Conservation (phyloP, 345 rosid species). For the Kernera saxatilis region DNA sequence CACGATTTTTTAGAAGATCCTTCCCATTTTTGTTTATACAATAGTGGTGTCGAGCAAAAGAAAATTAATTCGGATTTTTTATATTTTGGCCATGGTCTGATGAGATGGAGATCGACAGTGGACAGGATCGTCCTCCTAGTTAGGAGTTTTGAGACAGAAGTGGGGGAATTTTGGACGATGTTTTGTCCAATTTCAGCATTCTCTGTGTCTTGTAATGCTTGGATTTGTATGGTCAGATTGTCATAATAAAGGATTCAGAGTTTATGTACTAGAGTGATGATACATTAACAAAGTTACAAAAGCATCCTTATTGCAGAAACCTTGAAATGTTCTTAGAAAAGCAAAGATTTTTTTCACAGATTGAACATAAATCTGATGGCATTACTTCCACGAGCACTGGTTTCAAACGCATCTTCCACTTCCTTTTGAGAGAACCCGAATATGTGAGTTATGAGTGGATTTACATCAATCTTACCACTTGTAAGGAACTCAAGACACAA, state of each 20-base stretch:
- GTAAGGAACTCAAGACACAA: constrained; percentile 67
- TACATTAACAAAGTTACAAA: not conserved
- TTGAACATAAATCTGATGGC: constrained; percentile 95
- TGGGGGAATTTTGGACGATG: constrained; percentile 9
- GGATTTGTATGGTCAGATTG: constrained; percentile 19
- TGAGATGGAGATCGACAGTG: not conserved
- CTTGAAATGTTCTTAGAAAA: not conserved
- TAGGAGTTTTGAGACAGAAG: constrained; percentile 8
- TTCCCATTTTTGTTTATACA: too few species aligned
- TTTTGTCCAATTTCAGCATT: constrained; percentile 11
- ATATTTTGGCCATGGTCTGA: not conserved
- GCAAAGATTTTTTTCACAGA: constrained; percentile 27
- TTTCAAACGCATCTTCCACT: constrained; percentile 85
- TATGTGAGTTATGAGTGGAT: constrained; percentile 84
- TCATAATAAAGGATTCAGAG: constrained; percentile 6
- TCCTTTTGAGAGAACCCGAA: constrained; percentile 79
- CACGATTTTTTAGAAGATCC: too few species aligned
- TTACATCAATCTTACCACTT: constrained; percentile 79
- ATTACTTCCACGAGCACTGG: constrained; percentile 76
- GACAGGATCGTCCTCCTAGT: not conserved
- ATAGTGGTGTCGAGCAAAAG: too few species aligned
- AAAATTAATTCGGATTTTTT: too few species aligned
- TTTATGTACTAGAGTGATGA: not conserved
- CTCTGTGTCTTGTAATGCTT: constrained; percentile 13
- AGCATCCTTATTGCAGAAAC: not conserved